A percentile compares a stretch with the other conserved stretches of the same genome.
These are phyloP conservation scores for Malus sylvestris DNA, from an alignment of 306 rosid species.

Conservation along the genomic window DNA sequence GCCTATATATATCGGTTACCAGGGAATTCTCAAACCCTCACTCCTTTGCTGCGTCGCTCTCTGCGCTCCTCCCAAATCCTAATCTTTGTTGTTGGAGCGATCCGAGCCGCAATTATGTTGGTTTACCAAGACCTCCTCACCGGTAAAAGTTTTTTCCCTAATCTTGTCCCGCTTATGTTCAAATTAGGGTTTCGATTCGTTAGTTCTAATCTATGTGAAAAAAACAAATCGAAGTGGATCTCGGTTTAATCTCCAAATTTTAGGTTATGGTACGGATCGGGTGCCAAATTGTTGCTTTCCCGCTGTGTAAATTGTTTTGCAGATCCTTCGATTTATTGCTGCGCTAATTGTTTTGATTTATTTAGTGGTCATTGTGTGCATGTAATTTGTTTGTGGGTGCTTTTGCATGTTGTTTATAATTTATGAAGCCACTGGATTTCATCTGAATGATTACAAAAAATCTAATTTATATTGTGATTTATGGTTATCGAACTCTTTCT, in stretches of 20 bases:
- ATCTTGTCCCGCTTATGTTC: neutral
- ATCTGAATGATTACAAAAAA: neutral
- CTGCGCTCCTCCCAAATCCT: neutral
- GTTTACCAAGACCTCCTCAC: constrained; percentile 58
- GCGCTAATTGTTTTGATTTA: neutral
- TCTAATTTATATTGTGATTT: neutral
- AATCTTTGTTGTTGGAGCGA: constrained; percentile 10
- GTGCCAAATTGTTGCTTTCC: neutral
- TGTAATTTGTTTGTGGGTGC: neutral
- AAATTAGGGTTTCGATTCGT: neutral
- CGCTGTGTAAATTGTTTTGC: neutral
- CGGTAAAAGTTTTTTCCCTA: constrained; percentile 19
- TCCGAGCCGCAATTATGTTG: constrained; percentile 51
- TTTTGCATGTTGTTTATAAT: neutral
- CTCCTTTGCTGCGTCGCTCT: constrained; percentile 11
- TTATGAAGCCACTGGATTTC: neutral
- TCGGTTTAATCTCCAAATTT: neutral
- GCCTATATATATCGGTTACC: constrained; percentile 27
- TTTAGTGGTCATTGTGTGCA: neutral
- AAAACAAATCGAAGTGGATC: neutral
- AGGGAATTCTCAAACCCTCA: neutral
- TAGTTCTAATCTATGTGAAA: neutral
- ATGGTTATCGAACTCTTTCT: neutral
- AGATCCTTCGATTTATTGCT: neutral
- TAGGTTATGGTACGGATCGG: constrained; percentile 1